Evolutionary conservation across 148 eudicot species (phyloP).

Genomic region (Camellia japonica): DNA sequence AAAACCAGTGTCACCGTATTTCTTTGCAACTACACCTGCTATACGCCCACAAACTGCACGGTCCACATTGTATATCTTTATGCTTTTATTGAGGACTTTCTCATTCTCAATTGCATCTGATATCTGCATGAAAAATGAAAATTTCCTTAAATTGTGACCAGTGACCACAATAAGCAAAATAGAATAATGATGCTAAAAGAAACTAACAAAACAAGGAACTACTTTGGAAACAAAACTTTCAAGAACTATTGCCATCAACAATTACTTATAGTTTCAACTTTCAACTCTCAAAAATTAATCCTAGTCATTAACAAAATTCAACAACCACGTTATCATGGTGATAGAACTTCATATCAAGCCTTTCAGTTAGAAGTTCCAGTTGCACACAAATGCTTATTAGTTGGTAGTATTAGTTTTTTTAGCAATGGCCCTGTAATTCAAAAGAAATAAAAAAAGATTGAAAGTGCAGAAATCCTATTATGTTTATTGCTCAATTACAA

Average conservation of each 20-base stretch:
- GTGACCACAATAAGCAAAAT: neutral
- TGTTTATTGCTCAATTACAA: neutral
- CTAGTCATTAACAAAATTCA: neutral
- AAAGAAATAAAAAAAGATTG: neutral
- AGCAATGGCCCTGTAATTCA: neutral
- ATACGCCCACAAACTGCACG: slow-evolving; percentile 98
- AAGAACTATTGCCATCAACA: neutral
- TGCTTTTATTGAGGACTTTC: slow-evolving; percentile 67
- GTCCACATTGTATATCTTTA: slow-evolving; percentile 81
- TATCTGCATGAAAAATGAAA: slow-evolving; percentile 44
- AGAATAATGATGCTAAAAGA: neutral
- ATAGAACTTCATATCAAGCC: neutral
- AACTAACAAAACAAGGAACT: neutral
- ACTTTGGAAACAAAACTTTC: neutral
- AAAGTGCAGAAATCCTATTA: neutral
- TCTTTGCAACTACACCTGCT: slow-evolving; percentile 93
- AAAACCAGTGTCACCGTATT: slow-evolving; percentile 97
- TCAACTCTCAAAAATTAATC: too few species aligned
- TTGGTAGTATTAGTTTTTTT: neutral
- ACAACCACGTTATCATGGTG: neutral
- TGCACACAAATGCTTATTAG: neutral
- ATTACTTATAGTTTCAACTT: neutral
- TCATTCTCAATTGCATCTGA: slow-evolving; percentile 89
- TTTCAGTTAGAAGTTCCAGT: neutral
- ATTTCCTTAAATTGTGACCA: neutral